Base-by-base conservation (phyloP, 495 filamentous ascomycete genomes). In the Endocarpon pusillum region DNA sequence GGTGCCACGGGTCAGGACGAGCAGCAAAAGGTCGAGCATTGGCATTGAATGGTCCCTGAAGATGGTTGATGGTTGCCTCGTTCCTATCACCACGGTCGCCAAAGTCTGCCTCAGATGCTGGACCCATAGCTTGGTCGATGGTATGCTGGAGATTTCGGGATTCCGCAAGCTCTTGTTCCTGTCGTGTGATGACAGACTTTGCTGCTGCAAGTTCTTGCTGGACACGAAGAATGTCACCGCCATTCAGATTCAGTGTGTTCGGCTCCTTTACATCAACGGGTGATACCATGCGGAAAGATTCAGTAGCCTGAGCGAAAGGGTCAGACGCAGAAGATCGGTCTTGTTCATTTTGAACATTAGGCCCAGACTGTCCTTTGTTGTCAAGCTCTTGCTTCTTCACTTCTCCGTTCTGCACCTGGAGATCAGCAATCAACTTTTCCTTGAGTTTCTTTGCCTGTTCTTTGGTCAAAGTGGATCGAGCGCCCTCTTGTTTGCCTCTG, bases 161-260 rank as follows among this genome's bases (percentile, higher is more conserved):
- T 38, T 87, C 78, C 18, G 77, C 66, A 35, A 94, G 67, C 52
- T 94, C 83, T 37, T 85, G 71, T 40, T 83, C 81, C 53, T 93
- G 78, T 12, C 73, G 64, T 36, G 73, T 76, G 51, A 97, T 85
- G 41, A 74, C 78, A 44, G 68, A 72, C 42, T 81, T 78, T 16
- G 85, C 83, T 41, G 68, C 72, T 36, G 78, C 71, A 10, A 97
- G 66, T 53, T 96, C 78, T 35, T 68, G 59, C 40, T 71, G 69
- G 30, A 91, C 64, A 25, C 67, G 68, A 39, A 58, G 43, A 30
- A 77, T 45, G 38, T 77, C 71, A 5, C 48, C 45, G 8, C 51
- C 47, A 19, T 61, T 61, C 14, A 52, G 43, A 14, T 53, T 44
- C 21, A 38, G 30, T n/a, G 28, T 25, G 29, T 45, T 39, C n/a